Evolutionary conservation across 371 early-diverging fungal species (phyloP).

Genomic region (Dichotomocladium elegans): DNA sequence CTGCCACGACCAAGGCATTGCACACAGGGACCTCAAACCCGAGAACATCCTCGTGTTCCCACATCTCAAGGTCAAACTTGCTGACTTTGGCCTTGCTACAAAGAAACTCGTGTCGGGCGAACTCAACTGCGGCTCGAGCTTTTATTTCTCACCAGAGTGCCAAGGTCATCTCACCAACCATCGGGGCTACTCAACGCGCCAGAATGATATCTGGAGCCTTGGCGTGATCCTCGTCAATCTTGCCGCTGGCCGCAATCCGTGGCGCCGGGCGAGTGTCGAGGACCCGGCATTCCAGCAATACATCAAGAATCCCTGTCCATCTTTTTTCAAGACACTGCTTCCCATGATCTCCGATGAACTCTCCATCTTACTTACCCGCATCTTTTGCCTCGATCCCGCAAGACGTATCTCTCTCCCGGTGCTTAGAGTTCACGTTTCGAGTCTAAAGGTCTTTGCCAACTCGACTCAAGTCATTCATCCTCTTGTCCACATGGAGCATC

Average conservation of each 20-base stretch:
- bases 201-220: constrained; percentile 82
- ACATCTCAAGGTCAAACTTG: constrained; percentile 52
- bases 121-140: constrained; percentile 78
- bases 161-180: constrained; percentile 57
- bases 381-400: constrained; percentile 72
- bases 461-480: constrained; percentile 79
- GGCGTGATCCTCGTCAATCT: constrained; percentile 82
- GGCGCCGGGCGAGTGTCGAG: constrained; percentile 69
- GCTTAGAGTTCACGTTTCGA: constrained; percentile 52
- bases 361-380: constrained; percentile 64
- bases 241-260: constrained; percentile 74
- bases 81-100: constrained; percentile 81
- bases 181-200: constrained; percentile 61
- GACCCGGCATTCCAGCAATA: constrained; percentile 75
- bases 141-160: constrained; percentile 92
- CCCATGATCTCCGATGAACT: constrained; percentile 69
- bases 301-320: constrained; percentile 51
- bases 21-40: constrained; percentile 91
- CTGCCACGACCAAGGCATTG: constrained; percentile 76
- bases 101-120: constrained; percentile 61
- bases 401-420: constrained; percentile 68
- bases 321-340: constrained; percentile 60
- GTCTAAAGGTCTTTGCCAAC: constrained; percentile 72
- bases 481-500: constrained; percentile 77
- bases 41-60: constrained; percentile 81